A percentile compares a stretch with the other conserved stretches of the same genome.
These are phyloP conservation scores for Paraleonurus japonicus DNA, from an alignment of 257 asterid species.

Conservation along the genomic window DNA sequence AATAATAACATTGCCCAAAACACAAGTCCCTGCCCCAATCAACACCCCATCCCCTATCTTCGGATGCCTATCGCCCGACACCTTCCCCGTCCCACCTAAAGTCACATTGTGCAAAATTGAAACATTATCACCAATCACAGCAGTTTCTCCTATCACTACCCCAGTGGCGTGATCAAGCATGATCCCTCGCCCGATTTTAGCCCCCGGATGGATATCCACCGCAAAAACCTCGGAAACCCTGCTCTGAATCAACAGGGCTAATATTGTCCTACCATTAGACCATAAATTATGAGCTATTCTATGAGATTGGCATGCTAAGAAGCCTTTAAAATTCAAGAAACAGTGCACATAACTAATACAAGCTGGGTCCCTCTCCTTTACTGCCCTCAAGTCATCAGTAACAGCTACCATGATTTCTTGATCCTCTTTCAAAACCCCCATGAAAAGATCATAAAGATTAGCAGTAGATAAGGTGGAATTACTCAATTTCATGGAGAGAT, in stretches of 20 bases:
- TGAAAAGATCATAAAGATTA: conserved; percentile 55
- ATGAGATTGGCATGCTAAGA: conserved; percentile 74
- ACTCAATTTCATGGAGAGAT: conserved; percentile 61
- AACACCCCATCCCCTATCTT: conserved; percentile 85
- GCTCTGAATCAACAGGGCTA: conserved; percentile 73
- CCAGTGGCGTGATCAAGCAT: conserved; percentile 96
- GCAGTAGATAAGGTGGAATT: conserved; percentile 49
- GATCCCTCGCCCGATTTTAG: conserved; percentile 75
- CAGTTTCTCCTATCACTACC: conserved; percentile 80
- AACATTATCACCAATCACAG: conserved; percentile 81
- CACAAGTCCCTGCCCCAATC: conserved; percentile 93
- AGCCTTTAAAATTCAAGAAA: conserved; percentile 81
- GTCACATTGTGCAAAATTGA: conserved; percentile 91
- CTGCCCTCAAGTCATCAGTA: conserved; percentile 60
- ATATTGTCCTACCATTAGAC: conserved; percentile 51
- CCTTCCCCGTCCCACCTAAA: conserved; percentile 89
- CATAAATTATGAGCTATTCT: conserved; percentile 71
- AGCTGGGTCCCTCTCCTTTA: conserved; percentile 88
- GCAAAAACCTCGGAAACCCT: conserved; percentile 81
- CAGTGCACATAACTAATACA: conserved; percentile 81
- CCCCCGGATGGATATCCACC: conserved; percentile 91
- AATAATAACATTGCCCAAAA: conserved; percentile 74
- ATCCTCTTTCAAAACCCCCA: conserved; percentile 47
- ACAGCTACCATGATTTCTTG: conserved; percentile 52
- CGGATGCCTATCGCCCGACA: conserved; percentile 76